A percentile compares a stretch with the other conserved stretches of the same genome.
Conservation (phyloP, 1,284 basidiomycete species). For the Pseudozyma flocculosa region DNA sequence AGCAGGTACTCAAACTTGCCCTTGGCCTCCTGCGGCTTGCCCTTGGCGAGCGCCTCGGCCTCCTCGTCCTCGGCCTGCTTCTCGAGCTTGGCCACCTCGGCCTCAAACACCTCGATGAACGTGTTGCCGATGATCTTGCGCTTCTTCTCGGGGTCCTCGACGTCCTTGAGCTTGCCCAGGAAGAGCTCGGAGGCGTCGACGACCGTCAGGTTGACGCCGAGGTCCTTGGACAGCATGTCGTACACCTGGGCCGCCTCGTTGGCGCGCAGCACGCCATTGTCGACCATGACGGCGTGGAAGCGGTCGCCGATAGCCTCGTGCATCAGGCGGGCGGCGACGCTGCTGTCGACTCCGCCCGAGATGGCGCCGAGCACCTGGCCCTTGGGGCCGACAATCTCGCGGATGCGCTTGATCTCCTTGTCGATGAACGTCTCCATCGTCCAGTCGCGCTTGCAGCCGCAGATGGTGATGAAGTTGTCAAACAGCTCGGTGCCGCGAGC, state of each 20-base stretch:
- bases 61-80: conserved; percentile 71
- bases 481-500: conserved; percentile 88
- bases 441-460: conserved; percentile 81
- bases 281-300: conserved; percentile 99
- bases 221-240: conserved; percentile 87
- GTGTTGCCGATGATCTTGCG: conserved; percentile 99
- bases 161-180: conserved; percentile 79
- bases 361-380: conserved; percentile 98
- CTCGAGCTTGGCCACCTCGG: conserved; percentile 86
- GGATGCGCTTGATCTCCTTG: conserved; percentile 92
- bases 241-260: conserved; percentile 93
- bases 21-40: conserved; percentile 45
- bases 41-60: conserved; percentile 66
- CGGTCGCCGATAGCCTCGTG: conserved; percentile 95
- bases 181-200: conserved; percentile 94
- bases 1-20: conserved; percentile 95
- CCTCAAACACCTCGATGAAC: conserved; percentile 97
- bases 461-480: conserved; percentile 79
- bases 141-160: conserved; percentile 96
- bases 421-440: conserved; percentile 99
- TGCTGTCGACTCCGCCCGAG: conserved; percentile 95
- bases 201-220: conserved; percentile 94
- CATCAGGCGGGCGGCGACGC: conserved; percentile 98
- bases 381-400: conserved; percentile 88
- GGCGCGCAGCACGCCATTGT: conserved; percentile 92